Evolutionary conservation across 1,139 yeast genomes (phyloP), one percentile per base, ranked within the genome.

Genomic region (Geotrichum cucujoidarum): DNA sequence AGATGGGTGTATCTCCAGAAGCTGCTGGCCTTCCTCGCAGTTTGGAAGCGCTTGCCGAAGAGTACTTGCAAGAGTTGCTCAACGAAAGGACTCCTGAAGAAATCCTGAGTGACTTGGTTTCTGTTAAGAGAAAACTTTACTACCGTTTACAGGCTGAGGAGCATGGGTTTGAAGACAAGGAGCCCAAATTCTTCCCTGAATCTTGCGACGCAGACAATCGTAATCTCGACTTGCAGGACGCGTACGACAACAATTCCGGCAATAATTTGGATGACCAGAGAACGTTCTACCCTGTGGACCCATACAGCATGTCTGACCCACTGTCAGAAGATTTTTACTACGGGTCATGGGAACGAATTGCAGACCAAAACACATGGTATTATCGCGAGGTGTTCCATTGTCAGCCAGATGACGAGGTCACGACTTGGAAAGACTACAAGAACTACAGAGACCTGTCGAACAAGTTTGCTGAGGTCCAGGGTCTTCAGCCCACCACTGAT

Each of bases 401-500:
- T 55, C 97, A 92, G 63, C 99, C 99, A 0, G 98, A 94, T 65
- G 88, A 92, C 62, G 73, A 77, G 14, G 97, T 92, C 13, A 73
- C 75, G 20, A 77, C 92, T 0, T 94, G 99, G 99, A 77, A 78
- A 51, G 95, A 88, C 44, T 94, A 89, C 64, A 89, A 87, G 62
- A 80, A 76, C 33, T 86, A 74, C 63, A 75, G 57, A 37, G 60
- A 61, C 10, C 64, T 60, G 49, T 64, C 61, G 31, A 66, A 67
- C 49, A 55, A 61, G 35, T 69, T 70, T 53, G 66, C 69, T 24
- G 53, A 53, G 25, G 49, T 53, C 39, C 74, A 75, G 41, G 66
- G 60, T 35, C 45, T 48, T 22, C 38, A 43, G 17, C 43, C 47
- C 16, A 41, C 43, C 11, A 20, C 32, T 11, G 48, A 42, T 13